Base-by-base conservation (phyloP, 768 basidiomycete species). In the Kwoniella europaea region DNA sequence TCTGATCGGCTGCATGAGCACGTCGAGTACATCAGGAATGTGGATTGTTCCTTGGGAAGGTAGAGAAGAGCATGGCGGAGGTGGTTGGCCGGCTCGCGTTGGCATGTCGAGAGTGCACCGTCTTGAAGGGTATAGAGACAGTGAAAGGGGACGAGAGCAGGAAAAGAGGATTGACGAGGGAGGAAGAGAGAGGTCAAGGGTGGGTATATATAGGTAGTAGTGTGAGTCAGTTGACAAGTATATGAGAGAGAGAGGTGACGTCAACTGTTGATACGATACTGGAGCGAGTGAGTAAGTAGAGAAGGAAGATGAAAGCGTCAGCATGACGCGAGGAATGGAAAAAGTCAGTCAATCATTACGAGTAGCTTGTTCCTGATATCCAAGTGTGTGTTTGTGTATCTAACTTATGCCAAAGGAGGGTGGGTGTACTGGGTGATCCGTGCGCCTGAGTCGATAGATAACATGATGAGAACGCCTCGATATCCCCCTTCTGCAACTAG, bases 11-110 rank as follows among this genome's bases (percentile, higher is more conserved):
- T 61, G 41, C 18, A 27, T 10, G 18, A 61, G 42, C 18, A 43
- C 16, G 16, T 61, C 22, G 18, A 61, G 35, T 3, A 55, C 20
- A 27, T 52, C 22, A 15, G 63, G 63, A 7, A 52, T 29, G 43
- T 52, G 22, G 46, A 64, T 64, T 6, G 35, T 55, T 1, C 63
- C 53, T 15, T 52, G 43, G 27, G 61, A 63, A 29, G 50, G 61
- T 15, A 46, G 15, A 24, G 41, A 43, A 15, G 61, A 4, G 12
- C 59, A 27, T 1, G 59, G 16, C 10, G 2, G 54, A 24, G n/a
- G 24, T 55, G n/a, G 24, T 24, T 35, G 35, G 35, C 35, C 35
- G 35, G 35, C 35, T 35, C n/a, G n/a, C n/a, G 35, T 35, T 35
- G 35, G 35, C 35, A 35, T 35, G 35, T 35, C 35, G 35, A 35